phyloP scores from a whole-genome alignment of 2,329 filamentous ascomycete genomes.

The Fusarium pseudograminearum region DNA sequence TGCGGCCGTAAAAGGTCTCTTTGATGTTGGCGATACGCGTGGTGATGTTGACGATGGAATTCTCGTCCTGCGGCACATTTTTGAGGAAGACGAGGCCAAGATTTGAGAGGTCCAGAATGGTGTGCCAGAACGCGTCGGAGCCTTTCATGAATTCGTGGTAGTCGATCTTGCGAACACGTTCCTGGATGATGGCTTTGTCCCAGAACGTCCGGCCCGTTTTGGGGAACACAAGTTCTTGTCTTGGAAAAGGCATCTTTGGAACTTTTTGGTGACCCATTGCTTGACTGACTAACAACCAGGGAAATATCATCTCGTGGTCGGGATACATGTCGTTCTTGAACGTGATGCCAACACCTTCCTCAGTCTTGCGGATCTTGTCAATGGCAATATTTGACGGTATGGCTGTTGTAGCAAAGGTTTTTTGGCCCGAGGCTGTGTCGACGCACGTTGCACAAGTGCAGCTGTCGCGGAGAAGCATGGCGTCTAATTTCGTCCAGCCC shows the following conservation, averaged over 20 bases:
- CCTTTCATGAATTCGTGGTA: constrained; percentile 79
- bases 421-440: constrained; percentile 70
- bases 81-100: constrained; percentile 83
- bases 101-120: constrained; percentile 70
- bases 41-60: constrained; percentile 75
- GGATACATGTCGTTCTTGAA: constrained; percentile 65
- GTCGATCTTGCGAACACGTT: constrained; percentile 68
- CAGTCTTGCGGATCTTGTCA: constrained; percentile 45
- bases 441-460: constrained; percentile 67
- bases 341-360: constrained; percentile 64
- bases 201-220: constrained; percentile 56
- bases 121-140: constrained; percentile 65
- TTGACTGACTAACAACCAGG: constrained; percentile 55
- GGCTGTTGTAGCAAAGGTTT: constrained; percentile 61
- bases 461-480: constrained; percentile 62
- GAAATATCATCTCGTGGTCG: constrained; percentile 52
- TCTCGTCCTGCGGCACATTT: constrained; percentile 75
- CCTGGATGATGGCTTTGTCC: constrained; percentile 54
- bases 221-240: constrained; percentile 46
- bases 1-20: constrained; percentile 90
- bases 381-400: constrained; percentile 54
- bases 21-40: constrained; percentile 81
- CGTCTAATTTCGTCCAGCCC: constrained; percentile 45
- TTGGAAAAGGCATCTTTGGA: constrained; percentile 41
- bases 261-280: constrained; percentile 43